Base-by-base conservation (phyloP, 345 rosid genomes). In the Kandelia obovata region DNA sequence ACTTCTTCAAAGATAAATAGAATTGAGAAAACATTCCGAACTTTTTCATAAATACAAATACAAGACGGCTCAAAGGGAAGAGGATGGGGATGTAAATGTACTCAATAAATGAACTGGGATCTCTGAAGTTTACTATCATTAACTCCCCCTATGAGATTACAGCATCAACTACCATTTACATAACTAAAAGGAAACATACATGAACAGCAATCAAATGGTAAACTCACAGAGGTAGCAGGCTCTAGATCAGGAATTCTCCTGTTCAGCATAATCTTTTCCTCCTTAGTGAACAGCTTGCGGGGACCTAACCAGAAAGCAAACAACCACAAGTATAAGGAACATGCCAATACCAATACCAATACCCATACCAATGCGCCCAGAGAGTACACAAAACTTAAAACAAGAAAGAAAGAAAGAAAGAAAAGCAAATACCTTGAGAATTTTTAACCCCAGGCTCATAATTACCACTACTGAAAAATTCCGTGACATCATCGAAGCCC, bases 241-340 rank as follows among this genome's bases (percentile, higher is more conserved):
- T 85, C 85, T 32, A 95, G 67, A 82, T 94, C 73, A 55, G 96
- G 99, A 0, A 74, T 76, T 61, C 85, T 86, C 86, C 66, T 86
- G 65, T 89, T 95, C 75, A 91, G 79, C 79, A 95, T 76, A 68
- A 78, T 62, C 73, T 91, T 94, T 77, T 94, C 96, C 82, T 94
- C 96, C 77, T 74, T 84, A 0, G 92, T 78, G 70, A 91, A 88
- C 81, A 94, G 71, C 83, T 86, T 88, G 30, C 90, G 85, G 3
- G 76, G 83, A 53, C 84, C 95, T 88, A 73, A 58, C 69, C 25
- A 34, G 66, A 75, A 69, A 78, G 26, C 57, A 75, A 75, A 15
- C n/a, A 69, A 8, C 53, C 6, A 17, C 8, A 58, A 35, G 25
- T 17, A 25, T 0, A 51, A n/a, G 2, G 35, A 27, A 31, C 51